These are phyloP conservation scores for Xylaria sp. DNA, from an alignment of 2,329 filamentous ascomycete genomes.

Conservation along the genomic window DNA sequence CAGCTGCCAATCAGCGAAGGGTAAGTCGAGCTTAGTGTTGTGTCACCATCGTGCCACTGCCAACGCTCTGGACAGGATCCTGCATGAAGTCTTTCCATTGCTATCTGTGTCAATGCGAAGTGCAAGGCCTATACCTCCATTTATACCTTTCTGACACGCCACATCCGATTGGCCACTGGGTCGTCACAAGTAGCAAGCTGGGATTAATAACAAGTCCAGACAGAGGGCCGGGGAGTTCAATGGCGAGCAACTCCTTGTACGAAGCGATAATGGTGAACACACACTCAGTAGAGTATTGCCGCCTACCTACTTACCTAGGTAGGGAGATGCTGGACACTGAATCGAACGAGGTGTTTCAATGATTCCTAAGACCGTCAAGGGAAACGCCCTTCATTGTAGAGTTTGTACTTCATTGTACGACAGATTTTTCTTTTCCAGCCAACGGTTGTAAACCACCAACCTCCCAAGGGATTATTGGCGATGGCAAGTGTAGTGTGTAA, in stretches of 20 bases:
- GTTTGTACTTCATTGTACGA: not conserved
- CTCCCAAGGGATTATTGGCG: slow-evolving; percentile 14
- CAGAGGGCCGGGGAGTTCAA: slow-evolving; percentile 15
- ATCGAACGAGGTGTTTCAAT: slow-evolving; percentile 11
- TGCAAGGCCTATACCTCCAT: not conserved
- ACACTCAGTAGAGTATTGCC: not conserved
- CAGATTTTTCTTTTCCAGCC: slow-evolving; percentile 11
- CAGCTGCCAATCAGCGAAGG: not conserved
- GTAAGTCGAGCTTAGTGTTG: slow-evolving; percentile 9
- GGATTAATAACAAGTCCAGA: slow-evolving; percentile 15
- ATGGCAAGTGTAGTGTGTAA: not conserved
- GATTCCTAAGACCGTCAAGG: slow-evolving; percentile 1
- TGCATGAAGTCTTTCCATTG: slow-evolving; percentile 21
- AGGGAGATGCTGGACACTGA: not conserved
- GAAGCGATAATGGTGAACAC: not conserved
- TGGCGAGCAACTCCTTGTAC: slow-evolving; percentile 14
- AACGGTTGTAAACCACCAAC: slow-evolving; percentile 6
- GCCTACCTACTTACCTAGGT: too few relatives aligned
- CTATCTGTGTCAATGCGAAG: slow-evolving; percentile 13
- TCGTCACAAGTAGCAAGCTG: slow-evolving; percentile 14
- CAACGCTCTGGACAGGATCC: slow-evolving; percentile 7
- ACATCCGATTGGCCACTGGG: slow-evolving; percentile 28
- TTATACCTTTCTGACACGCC: not conserved
- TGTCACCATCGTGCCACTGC: slow-evolving; percentile 23
- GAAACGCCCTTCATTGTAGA: not conserved